These are phyloP conservation scores for Blastobotrys attinorum DNA, from an alignment of 805 yeast species.

Conservation along the genomic window DNA sequence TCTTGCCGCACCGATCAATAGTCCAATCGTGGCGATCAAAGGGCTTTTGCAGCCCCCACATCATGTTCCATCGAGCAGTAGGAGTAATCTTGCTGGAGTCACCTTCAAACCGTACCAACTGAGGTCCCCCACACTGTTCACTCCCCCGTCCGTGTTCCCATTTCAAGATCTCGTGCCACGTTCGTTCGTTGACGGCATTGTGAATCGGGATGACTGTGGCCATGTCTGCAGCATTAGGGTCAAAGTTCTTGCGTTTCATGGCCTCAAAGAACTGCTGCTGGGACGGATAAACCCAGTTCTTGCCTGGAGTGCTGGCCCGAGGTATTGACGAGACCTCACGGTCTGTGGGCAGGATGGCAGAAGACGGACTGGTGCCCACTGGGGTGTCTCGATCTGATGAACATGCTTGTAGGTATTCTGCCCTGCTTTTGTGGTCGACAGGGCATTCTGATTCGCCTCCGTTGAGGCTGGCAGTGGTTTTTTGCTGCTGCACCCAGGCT, in stretches of 20 bases:
- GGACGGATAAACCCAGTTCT: constrained; percentile 92
- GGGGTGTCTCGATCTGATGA: constrained; percentile 15
- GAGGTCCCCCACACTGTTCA: constrained; percentile 68
- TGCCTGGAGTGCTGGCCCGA: constrained; percentile 48
- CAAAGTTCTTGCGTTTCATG: constrained; percentile 85
- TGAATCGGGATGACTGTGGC: constrained; percentile 87
- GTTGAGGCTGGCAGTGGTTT: background rate
- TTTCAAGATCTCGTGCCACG: constrained; percentile 73
- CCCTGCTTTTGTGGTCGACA: constrained; percentile 56
- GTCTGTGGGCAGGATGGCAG: constrained; percentile 47
- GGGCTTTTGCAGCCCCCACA: constrained; percentile 66
- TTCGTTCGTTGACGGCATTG: constrained; percentile 85
- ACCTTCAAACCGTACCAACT: constrained; percentile 80
- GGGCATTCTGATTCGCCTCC: constrained; percentile 41
- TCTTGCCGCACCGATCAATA: constrained; percentile 73
- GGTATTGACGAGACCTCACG: constrained; percentile 80
- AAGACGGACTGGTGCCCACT: background rate
- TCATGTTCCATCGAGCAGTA: constrained; percentile 59
- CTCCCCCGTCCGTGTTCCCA: constrained; percentile 55
- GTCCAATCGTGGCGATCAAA: constrained; percentile 97
- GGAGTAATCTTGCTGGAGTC: constrained; percentile 83
- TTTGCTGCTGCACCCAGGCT: constrained; percentile 21
- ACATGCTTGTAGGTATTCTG: constrained; percentile 42
- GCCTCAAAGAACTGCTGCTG: constrained; percentile 93
- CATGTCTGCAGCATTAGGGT: constrained; percentile 79